Percentiles rank a stretch among this genome's conserved stretches.
phyloP scores from a whole-genome alignment of 208 protist genomes.

The Endotrypanum monterogeii region DNA sequence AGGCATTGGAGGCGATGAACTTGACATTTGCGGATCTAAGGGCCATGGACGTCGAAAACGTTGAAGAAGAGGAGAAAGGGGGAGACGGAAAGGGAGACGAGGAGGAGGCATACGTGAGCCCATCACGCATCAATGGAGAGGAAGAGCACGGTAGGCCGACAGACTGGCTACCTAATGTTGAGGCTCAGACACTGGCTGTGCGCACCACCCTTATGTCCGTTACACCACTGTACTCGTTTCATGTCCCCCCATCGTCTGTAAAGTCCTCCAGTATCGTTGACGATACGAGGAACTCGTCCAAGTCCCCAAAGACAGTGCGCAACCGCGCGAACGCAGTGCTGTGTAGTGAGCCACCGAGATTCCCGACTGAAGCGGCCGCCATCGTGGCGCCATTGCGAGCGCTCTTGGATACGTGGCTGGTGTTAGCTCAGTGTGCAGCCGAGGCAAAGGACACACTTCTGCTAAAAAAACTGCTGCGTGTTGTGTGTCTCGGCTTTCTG shows the following conservation, averaged over 20 bases:
- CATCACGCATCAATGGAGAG: background rate
- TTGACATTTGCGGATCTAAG: constrained; percentile 29
- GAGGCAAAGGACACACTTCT: constrained; percentile 58
- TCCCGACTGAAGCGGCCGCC: constrained; percentile 13
- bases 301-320: constrained; percentile 4
- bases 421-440: constrained; percentile 51
- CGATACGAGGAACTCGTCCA: background rate
- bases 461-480: constrained; percentile 40
- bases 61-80: background rate
- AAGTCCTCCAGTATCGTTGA: background rate
- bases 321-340: constrained; percentile 7
- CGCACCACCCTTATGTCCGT: constrained; percentile 35
- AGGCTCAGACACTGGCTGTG: constrained; percentile 22
- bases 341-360: constrained; percentile 12
- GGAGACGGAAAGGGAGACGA: background rate
- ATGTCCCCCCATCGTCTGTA: background rate
- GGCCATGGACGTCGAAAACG: constrained; percentile 6
- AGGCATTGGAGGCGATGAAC: constrained; percentile 33
- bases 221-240: constrained; percentile 35
- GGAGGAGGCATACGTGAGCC: background rate
- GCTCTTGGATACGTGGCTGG: constrained; percentile 38
- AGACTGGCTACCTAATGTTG: constrained; percentile 20
- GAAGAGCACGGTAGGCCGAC: background rate
- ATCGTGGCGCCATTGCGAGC: constrained; percentile 37
- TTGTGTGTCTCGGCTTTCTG: constrained; percentile 54